These are phyloP conservation scores for Chaetomium cochliodes DNA, from an alignment of 495 filamentous ascomycete genomes.

Conservation along the genomic window DNA sequence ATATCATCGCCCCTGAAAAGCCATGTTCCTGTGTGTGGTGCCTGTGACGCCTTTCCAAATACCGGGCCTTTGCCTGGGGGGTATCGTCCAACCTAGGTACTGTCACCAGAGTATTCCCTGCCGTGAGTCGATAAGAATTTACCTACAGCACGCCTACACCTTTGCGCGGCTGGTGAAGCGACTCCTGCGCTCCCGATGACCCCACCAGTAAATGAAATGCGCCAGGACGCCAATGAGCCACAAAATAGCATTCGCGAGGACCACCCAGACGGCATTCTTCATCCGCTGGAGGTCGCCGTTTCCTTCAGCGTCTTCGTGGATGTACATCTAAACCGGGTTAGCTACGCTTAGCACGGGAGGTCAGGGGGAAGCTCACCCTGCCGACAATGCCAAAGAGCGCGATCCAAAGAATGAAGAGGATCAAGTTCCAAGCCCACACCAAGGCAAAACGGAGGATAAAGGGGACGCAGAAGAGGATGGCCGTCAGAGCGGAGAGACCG, in stretches of 20 bases:
- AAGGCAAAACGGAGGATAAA: conserved; percentile 54
- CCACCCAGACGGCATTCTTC: conserved; percentile 85
- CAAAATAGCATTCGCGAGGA: conserved; percentile 67
- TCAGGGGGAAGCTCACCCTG: conserved; percentile 30
- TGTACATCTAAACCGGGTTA: conserved; percentile 56
- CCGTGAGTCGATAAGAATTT: no score
- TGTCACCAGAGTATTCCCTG: not conserved
- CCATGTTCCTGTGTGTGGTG: not conserved
- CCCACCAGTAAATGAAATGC: conserved; percentile 45
- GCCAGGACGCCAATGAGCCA: conserved; percentile 62
- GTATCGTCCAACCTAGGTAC: not conserved
- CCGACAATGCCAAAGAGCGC: conserved; percentile 81
- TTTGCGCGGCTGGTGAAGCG: conserved; percentile 52
- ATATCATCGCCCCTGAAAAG: not conserved
- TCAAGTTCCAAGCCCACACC: conserved; percentile 65
- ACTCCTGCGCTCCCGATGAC: conserved; percentile 40
- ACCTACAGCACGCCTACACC: conserved; percentile 30
- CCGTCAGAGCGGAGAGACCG: conserved; percentile 58
- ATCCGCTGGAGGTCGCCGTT: conserved; percentile 64
- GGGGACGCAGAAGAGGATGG: conserved; percentile 62
- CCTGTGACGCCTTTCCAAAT: not conserved
- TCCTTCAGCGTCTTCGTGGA: conserved; percentile 61
- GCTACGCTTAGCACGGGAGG: not conserved
- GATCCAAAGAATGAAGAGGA: conserved; percentile 75
- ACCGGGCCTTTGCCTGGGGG: no score